Conservation (phyloP, 441 rosid genomes). For the Gossypium davidsonii region DNA sequence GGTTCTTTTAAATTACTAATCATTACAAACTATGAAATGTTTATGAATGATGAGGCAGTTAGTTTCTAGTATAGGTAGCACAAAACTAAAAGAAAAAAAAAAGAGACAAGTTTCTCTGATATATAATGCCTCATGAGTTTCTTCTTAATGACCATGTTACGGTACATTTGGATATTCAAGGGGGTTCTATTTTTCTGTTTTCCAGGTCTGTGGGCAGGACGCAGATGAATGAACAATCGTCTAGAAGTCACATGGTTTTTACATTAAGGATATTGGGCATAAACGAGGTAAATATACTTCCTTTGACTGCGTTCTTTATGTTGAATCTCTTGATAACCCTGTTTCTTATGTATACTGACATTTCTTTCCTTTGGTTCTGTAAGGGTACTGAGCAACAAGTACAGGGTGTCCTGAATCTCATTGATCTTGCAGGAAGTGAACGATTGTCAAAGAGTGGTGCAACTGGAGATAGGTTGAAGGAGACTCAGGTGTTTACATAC, state of each 20-base stretch:
- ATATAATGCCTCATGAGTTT: not conserved
- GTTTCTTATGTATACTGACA: constrained; percentile 4
- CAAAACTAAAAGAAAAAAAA: not conserved
- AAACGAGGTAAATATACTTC: constrained; percentile 55
- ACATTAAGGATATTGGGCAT: constrained; percentile 83
- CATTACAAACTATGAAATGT: not conserved
- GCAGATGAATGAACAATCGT: constrained; percentile 93
- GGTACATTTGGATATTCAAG: not conserved
- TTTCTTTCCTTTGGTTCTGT: constrained; percentile 21
- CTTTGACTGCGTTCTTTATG: not conserved
- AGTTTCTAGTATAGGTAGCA: not conserved
- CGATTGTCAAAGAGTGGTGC: constrained; percentile 84
- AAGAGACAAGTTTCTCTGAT: not conserved
- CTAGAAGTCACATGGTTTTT: constrained; percentile 93
- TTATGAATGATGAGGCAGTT: not conserved
- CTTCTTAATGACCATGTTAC: not conserved
- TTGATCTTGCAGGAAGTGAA: constrained; percentile 97
- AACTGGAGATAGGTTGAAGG: constrained; percentile 85
- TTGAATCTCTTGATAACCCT: constrained; percentile 2
- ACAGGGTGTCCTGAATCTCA: constrained; percentile 85
- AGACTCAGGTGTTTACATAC: constrained; percentile 65
- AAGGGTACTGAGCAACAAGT: constrained; percentile 92
- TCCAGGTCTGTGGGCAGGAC: constrained; percentile 93
- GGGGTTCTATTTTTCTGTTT: not conserved
- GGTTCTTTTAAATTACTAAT: not conserved